Conservation (phyloP, 257 asterid genomes). For the Sherardia arvensis region DNA sequence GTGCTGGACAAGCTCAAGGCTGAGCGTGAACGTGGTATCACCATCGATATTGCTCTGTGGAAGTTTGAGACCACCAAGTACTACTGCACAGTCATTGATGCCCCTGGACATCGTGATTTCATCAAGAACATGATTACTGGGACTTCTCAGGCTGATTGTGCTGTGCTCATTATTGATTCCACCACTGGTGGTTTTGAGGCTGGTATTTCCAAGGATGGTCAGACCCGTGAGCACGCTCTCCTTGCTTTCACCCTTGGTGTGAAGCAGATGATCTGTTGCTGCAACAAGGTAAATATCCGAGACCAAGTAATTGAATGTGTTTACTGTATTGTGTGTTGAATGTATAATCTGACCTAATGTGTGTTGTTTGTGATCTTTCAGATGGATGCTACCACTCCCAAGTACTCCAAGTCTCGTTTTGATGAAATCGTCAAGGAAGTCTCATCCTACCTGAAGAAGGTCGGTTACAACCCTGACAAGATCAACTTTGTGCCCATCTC, state of each 20-base stretch:
- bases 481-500: slow-evolving; percentile 63
- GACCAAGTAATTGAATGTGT: background rate
- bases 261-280: slow-evolving; percentile 75
- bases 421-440: slow-evolving; percentile 79
- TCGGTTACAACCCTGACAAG: slow-evolving; percentile 74
- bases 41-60: slow-evolving; percentile 84
- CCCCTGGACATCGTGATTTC: slow-evolving; percentile 84
- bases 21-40: slow-evolving; percentile 86
- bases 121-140: slow-evolving; percentile 89
- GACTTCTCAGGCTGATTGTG: slow-evolving; percentile 86
- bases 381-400: slow-evolving; percentile 90
- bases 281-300: slow-evolving; percentile 46
- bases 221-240: slow-evolving; percentile 79
- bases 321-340: background rate
- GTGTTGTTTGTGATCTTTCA: background rate
- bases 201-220: slow-evolving; percentile 83
- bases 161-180: slow-evolving; percentile 70
- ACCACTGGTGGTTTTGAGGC: slow-evolving; percentile 92
- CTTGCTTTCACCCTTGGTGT: slow-evolving; percentile 84
- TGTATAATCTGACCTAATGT: background rate
- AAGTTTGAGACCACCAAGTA: slow-evolving; percentile 85
- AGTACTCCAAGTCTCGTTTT: slow-evolving; percentile 64
- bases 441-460: slow-evolving; percentile 73
- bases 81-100: slow-evolving; percentile 85
- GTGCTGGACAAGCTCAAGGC: slow-evolving; percentile 88